phyloP scores from a whole-genome alignment of 2,329 filamentous ascomycete species.

The Phyllosticta ampelicida region DNA sequence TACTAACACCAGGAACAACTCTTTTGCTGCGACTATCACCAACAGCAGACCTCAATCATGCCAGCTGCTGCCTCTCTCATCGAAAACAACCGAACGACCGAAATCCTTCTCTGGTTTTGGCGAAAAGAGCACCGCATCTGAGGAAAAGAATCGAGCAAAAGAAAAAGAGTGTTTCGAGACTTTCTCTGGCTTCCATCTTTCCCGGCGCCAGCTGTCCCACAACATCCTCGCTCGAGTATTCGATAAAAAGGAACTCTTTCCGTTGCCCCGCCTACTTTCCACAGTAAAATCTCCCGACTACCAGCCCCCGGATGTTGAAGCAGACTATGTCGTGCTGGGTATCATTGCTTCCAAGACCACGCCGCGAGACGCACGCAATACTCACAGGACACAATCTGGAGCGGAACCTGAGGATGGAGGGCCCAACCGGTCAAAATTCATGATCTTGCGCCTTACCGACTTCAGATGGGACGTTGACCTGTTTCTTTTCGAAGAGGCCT shows the following conservation, averaged over 20 bases:
- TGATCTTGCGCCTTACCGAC: slow-evolving; percentile 81
- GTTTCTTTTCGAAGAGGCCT: slow-evolving; percentile 83
- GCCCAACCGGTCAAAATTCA: slow-evolving; percentile 66
- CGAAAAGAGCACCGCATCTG: slow-evolving; percentile 18
- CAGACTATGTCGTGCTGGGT: slow-evolving; percentile 81
- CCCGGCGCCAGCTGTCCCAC: slow-evolving; percentile 73
- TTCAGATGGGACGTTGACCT: slow-evolving; percentile 84
- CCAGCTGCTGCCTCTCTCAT: background rate
- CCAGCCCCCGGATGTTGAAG: slow-evolving; percentile 67
- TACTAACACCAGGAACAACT: background rate
- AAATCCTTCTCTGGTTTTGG: slow-evolving; percentile 2
- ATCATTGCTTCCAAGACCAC: slow-evolving; percentile 83
- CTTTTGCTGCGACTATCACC: background rate
- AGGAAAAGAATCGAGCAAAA: slow-evolving; percentile 16
- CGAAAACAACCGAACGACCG: slow-evolving; percentile 3
- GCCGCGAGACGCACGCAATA: slow-evolving; percentile 52
- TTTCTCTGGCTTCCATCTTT: slow-evolving; percentile 76
- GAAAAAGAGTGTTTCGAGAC: slow-evolving; percentile 50
- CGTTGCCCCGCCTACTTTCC: slow-evolving; percentile 69
- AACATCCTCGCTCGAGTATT: slow-evolving; percentile 68
- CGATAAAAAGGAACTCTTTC: slow-evolving; percentile 63
- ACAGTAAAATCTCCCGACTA: slow-evolving; percentile 75
- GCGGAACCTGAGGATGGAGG: slow-evolving; percentile 38
- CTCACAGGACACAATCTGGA: slow-evolving; percentile 31
- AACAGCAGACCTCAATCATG: background rate